Base-by-base conservation (phyloP, 1,284 basidiomycete genomes). In the Blastosporella zonata region DNA sequence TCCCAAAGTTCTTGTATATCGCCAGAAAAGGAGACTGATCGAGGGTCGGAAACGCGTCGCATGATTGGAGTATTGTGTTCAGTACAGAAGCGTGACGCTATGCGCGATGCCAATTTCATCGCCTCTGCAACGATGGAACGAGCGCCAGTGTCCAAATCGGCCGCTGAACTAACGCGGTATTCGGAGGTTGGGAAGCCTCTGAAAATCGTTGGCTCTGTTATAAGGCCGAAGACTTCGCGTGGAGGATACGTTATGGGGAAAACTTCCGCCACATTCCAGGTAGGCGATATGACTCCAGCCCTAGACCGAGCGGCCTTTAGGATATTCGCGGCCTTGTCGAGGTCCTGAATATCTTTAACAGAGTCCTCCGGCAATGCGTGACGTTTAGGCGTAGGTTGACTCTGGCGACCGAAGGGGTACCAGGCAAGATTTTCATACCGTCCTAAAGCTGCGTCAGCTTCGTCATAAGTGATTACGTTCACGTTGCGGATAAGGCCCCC, bases 51-150 rank as follows among this genome's bases (percentile, higher is more conserved):
- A 1, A 70, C 59, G 15, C 94, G 82, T 49, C 87, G 89, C 1
- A 91, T 63, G 33, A 84, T 73, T 0, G 88, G 82, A 17, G 97
- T 57, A 3, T 72, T 70, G 17, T 74, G 77, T 12, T 90, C 82
- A 17, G 65, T 57, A 46, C 82, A 82, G 68, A 89, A 95, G 28
- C 70, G 69, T 13, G 92, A 96, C 0, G 88, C 87, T 1, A 87
- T 74, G 1, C 88, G 80, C 48, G 85, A 85, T 0, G 92, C 93
- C 9, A 89, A 63, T 57, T 94, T 86, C 90, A 96, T 96, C 60
- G 79, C 72, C 66, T 97, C 93, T 0, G 85, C 74, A 5, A 99
- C 82, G 40, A 93, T 63, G 33, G 64, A 61, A 12, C 74, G 75
- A 5, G 83, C 56, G 9, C 81, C 80, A 1, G 34, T 31, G 20